Percentiles rank a stretch among this genome's conserved stretches.
phyloP scores from a whole-genome alignment of 1,139 yeast genomes.

The Neolecta irregularis region DNA sequence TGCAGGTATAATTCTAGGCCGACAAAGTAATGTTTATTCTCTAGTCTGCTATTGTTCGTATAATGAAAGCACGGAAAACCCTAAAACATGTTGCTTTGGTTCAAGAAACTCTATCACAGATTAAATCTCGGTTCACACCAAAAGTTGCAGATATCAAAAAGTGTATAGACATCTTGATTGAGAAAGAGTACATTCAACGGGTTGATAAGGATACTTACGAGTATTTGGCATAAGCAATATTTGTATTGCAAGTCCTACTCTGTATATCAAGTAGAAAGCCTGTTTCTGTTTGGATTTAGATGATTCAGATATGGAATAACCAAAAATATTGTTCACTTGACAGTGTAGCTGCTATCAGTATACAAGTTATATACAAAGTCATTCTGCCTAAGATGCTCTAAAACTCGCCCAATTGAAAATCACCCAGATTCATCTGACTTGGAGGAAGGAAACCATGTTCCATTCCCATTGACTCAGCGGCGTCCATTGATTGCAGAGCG shows the following conservation, averaged over 20 bases:
- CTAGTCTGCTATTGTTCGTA: slow-evolving; percentile 76
- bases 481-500: no score
- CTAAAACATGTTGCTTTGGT: slow-evolving; percentile 67
- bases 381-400: no score
- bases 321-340: no score
- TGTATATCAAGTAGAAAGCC: no score
- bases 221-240: slow-evolving; percentile 47
- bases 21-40: not conserved
- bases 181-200: slow-evolving; percentile 71
- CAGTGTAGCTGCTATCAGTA: no score
- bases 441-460: no score
- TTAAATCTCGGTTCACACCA: slow-evolving; percentile 73
- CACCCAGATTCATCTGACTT: no score
- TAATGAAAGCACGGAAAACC: slow-evolving; percentile 50
- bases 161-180: slow-evolving; percentile 73
- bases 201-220: slow-evolving; percentile 55
- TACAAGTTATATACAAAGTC: no score
- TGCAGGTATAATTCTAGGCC: slow-evolving; percentile 29
- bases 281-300: no score
- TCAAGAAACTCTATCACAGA: slow-evolving; percentile 78
- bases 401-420: no score
- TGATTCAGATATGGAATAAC: no score
- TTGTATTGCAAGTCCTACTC: not conserved
- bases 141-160: slow-evolving; percentile 72
- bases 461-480: no score